Conservation (phyloP, 2,329 filamentous ascomycete species). For the Pseudogymnoascus sp. region DNA sequence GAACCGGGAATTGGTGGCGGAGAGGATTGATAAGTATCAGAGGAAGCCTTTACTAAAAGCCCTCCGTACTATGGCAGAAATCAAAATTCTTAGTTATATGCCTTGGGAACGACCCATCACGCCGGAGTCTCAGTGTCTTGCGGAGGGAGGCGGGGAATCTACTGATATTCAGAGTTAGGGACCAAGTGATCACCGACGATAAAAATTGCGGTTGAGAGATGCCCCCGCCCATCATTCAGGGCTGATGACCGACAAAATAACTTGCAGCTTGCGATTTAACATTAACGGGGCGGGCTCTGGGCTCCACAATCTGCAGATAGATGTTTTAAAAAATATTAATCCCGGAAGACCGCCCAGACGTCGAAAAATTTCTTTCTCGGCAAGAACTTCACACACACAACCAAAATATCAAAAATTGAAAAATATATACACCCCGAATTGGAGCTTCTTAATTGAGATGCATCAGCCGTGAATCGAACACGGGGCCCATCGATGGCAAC, state of each 20-base stretch:
- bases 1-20: neutral
- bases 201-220: neutral
- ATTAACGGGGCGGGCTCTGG: neutral
- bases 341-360: neutral
- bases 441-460: neutral
- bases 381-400: neutral
- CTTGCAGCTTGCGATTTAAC: neutral
- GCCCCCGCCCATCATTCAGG: neutral
- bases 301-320: neutral
- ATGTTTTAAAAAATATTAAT: neutral
- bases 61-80: neutral
- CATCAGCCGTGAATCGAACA: constrained; percentile 28
- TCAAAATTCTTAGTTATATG: neutral
- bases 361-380: neutral
- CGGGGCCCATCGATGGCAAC: constrained; percentile 34
- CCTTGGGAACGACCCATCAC: neutral
- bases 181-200: neutral
- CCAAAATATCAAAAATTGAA: neutral
- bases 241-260: neutral
- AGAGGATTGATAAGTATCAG: neutral
- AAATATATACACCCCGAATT: neutral
- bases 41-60: neutral
- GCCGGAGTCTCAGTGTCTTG: neutral
- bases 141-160: neutral
- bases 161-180: neutral